A percentile compares a stretch with the other conserved stretches of the same genome.
Conservation (phyloP, 768 basidiomycete species). For the Gautieria morchelliformis region DNA sequence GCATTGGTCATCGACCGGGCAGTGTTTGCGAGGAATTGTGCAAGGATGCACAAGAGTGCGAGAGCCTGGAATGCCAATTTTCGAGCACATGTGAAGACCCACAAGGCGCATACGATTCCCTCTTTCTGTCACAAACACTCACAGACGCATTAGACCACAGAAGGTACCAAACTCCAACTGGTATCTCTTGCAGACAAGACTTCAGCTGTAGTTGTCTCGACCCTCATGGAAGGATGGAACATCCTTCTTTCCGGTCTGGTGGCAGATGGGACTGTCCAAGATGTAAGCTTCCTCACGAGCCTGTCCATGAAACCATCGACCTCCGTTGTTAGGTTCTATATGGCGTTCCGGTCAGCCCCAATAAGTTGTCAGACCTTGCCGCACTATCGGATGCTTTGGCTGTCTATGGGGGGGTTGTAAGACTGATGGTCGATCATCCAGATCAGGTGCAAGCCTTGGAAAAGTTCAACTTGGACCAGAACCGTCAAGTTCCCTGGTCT, state of each 20-base stretch:
- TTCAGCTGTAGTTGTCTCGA: constrained; percentile 68
- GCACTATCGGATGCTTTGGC: constrained; percentile 46
- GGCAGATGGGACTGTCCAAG: constrained; percentile 63
- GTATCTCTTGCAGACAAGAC: constrained; percentile 42
- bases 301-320: background rate
- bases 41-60: constrained; percentile 58
- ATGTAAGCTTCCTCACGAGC: constrained; percentile 39
- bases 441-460: constrained; percentile 61
- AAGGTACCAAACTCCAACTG: constrained; percentile 66
- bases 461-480: constrained; percentile 39
- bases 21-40: constrained; percentile 65
- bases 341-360: constrained; percentile 58
- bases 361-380: constrained; percentile 66
- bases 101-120: constrained; percentile 43
- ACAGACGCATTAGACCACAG: constrained; percentile 43
- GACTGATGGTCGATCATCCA: constrained; percentile 68
- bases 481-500: constrained; percentile 47
- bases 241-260: constrained; percentile 59
- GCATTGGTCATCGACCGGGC: constrained; percentile 70
- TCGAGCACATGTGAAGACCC: constrained; percentile 78
- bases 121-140: background rate
- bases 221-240: constrained; percentile 73
- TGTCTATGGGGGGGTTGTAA: constrained; percentile 46
- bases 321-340: constrained; percentile 58
- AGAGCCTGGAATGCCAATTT: constrained; percentile 60